Evolutionary conservation across 192 early-diverging fungal genomes (phyloP).

Genomic region (Endogone sp.): DNA sequence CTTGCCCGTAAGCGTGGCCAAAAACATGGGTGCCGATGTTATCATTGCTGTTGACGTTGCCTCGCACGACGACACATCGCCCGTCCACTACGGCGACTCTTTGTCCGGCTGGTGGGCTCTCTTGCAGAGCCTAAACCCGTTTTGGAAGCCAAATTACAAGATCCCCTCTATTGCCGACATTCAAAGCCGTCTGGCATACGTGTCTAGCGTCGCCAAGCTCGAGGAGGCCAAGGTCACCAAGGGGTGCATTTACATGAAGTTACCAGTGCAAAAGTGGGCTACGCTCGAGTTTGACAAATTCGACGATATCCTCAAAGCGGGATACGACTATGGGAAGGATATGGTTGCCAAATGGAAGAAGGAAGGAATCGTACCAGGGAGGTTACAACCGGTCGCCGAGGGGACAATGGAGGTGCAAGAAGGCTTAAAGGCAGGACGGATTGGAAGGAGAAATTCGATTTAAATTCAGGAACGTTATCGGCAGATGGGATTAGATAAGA

Average conservation of each 20-base stretch:
- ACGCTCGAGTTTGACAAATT: slow-evolving; percentile 92
- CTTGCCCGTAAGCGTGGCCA: slow-evolving; percentile 78
- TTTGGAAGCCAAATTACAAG: slow-evolving; percentile 51
- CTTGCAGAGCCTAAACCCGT: slow-evolving; percentile 78
- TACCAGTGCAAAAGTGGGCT: slow-evolving; percentile 82
- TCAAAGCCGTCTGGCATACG: slow-evolving; percentile 92
- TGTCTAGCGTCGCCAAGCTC: slow-evolving; percentile 80
- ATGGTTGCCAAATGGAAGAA: slow-evolving; percentile 80
- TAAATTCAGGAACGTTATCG: slow-evolving; percentile 2
- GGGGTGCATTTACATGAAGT: slow-evolving; percentile 81
- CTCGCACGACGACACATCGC: slow-evolving; percentile 87
- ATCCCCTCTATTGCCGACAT: slow-evolving; percentile 94
- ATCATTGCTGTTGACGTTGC: slow-evolving; percentile 97
- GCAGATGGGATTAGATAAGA: too few relatives aligned
- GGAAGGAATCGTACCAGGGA: slow-evolving; percentile 49
- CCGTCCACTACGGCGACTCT: slow-evolving; percentile 86
- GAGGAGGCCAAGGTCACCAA: slow-evolving; percentile 84
- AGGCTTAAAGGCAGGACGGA: slow-evolving; percentile 14
- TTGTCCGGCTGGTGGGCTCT: slow-evolving; percentile 93
- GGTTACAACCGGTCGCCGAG: slow-evolving; percentile 11
- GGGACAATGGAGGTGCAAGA: slow-evolving; percentile 5
- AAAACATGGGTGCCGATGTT: slow-evolving; percentile 76
- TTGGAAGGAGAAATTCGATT: slow-evolving; percentile 17
- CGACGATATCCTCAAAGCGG: slow-evolving; percentile 79
- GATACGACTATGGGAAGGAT: slow-evolving; percentile 79